Conservation (phyloP, 164 flowering plant species). For the Tinospora cordifolia region DNA sequence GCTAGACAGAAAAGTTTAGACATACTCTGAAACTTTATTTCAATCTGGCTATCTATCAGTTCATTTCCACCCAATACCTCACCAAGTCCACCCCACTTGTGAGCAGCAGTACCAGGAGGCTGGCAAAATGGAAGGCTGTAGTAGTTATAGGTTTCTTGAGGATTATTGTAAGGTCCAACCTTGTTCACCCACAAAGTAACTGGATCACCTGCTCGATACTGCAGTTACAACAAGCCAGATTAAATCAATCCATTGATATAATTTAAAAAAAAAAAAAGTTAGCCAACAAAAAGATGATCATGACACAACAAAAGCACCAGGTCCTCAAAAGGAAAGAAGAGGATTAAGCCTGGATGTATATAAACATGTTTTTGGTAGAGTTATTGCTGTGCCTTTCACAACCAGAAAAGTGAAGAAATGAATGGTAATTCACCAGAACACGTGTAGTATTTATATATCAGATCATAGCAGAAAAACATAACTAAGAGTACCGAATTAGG, state of each 20-base stretch:
- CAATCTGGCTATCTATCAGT: conserved; percentile 89
- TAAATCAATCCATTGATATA: neutral
- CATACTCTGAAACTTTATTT: conserved; percentile 76
- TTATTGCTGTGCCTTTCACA: too few species aligned
- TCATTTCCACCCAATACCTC: conserved; percentile 99
- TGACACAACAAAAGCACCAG: too few species aligned
- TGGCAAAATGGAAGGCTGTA: conserved; percentile 93
- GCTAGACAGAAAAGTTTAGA: neutral
- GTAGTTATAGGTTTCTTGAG: conserved; percentile 97
- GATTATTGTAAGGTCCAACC: conserved; percentile 98
- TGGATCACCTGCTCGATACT: conserved; percentile 73
- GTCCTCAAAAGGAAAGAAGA: too few species aligned
- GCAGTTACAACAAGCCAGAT: conserved; percentile 20
- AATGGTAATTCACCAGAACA: too few species aligned
- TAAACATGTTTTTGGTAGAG: too few species aligned
- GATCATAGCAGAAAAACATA: too few species aligned
- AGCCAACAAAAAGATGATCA: neutral
- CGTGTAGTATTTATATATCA: too few species aligned
- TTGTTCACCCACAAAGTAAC: conserved; percentile 96
- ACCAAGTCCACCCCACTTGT: conserved; percentile 99
- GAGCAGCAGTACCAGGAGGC: conserved; percentile 48
- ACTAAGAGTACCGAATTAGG: too few species aligned
- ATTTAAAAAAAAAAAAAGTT: neutral
- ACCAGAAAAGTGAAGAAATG: too few species aligned
- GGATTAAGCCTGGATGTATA: too few species aligned